phyloP scores from a whole-genome alignment of 768 basidiomycete genomes.

The Lactarius indigo region DNA sequence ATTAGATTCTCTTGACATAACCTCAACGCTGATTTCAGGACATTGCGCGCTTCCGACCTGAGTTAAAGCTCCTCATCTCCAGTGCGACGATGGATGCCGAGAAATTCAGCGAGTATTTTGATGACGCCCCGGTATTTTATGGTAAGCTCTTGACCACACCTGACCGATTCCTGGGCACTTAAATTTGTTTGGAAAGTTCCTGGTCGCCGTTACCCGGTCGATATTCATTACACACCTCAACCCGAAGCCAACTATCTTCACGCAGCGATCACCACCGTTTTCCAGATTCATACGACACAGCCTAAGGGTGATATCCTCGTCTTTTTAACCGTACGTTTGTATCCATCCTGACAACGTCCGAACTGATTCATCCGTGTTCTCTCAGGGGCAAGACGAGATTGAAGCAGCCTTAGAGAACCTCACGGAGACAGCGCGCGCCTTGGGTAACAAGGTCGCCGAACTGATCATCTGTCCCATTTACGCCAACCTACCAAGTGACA shows the following conservation, averaged over 20 bases:
- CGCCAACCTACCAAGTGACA: constrained; percentile 97
- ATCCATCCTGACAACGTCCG: neutral
- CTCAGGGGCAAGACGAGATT: constrained; percentile 96
- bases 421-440: constrained; percentile 88
- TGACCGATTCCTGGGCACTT: neutral
- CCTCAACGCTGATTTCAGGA: constrained; percentile 53
- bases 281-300: constrained; percentile 98
- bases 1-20: constrained; percentile 24
- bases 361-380: constrained; percentile 13
- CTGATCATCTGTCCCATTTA: constrained; percentile 97
- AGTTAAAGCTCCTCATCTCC: constrained; percentile 89
- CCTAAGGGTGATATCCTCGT: constrained; percentile 97
- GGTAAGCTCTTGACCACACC: constrained; percentile 44
- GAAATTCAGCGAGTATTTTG: constrained; percentile 97
- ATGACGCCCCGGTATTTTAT: constrained; percentile 92
- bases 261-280: constrained; percentile 96
- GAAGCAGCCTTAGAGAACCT: constrained; percentile 96
- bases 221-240: constrained; percentile 98
- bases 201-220: constrained; percentile 95
- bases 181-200: constrained; percentile 56
- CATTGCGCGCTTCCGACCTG: constrained; percentile 94
- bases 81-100: constrained; percentile 97
- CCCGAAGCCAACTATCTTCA: constrained; percentile 99
- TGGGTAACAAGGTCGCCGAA: constrained; percentile 95
- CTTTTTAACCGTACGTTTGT: constrained; percentile 77